phyloP scores from a whole-genome alignment of 169 alveolate genomes.

The Theileria equi region DNA sequence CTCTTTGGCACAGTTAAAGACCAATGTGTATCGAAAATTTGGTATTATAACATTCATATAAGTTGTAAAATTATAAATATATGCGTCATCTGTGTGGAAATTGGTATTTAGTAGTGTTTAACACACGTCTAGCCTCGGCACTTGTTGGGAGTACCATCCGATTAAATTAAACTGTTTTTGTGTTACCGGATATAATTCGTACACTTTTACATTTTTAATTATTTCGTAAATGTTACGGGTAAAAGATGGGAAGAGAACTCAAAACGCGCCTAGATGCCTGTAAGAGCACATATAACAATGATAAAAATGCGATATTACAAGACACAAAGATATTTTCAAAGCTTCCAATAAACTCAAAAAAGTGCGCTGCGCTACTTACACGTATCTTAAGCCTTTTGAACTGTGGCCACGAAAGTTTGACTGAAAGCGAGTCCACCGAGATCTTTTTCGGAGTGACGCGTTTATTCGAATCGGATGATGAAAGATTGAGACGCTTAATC shows the following conservation, averaged over 20 bases:
- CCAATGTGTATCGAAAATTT: too few species aligned
- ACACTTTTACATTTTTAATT: too few species aligned
- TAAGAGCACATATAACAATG: slow-evolving; percentile 40
- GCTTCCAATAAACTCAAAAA: slow-evolving; percentile 76
- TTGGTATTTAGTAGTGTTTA: too few species aligned
- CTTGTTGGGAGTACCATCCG: too few species aligned
- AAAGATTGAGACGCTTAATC: slow-evolving; percentile 86
- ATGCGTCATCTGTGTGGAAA: too few species aligned
- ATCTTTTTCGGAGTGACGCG: slow-evolving; percentile 92
- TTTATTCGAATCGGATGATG: slow-evolving; percentile 88
- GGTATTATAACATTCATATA: too few species aligned
- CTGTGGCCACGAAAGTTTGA: slow-evolving; percentile 81
- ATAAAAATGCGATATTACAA: slow-evolving; percentile 82
- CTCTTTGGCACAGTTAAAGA: too few species aligned
- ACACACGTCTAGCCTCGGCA: too few species aligned
- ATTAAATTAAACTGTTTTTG: too few species aligned
- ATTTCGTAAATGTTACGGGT: too few species aligned
- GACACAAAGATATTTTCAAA: slow-evolving; percentile 86
- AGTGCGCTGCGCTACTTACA: slow-evolving; percentile 81
- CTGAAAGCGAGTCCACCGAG: slow-evolving; percentile 87
- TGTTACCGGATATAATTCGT: too few species aligned
- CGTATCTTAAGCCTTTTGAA: slow-evolving; percentile 79
- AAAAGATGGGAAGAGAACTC: slow-evolving; percentile 24
- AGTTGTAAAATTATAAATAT: too few species aligned
- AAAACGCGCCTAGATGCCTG: slow-evolving; percentile 33